phyloP scores from a whole-genome alignment of 2,329 filamentous ascomycete species.

The Aspergillus pseudotamarii region DNA sequence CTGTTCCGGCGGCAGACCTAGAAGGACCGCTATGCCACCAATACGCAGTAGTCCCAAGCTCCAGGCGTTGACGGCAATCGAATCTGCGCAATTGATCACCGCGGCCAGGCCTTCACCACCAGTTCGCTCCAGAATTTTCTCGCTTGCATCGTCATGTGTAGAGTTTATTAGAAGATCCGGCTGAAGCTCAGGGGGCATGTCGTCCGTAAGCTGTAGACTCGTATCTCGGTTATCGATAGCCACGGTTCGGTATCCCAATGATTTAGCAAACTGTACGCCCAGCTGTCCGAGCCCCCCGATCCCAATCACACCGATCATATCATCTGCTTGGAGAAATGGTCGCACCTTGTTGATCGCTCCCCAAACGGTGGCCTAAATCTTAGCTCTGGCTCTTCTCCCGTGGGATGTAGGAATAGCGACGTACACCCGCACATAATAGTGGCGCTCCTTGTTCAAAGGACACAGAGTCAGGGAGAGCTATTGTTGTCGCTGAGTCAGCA shows the following conservation, averaged over 20 bases:
- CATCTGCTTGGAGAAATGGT: not conserved
- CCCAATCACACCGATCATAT: slow-evolving; percentile 13
- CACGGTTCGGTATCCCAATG: slow-evolving; percentile 11
- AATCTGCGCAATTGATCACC: slow-evolving; percentile 14
- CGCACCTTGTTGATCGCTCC: slow-evolving; percentile 1
- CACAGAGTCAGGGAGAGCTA: slow-evolving; percentile 11
- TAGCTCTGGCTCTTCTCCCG: not conserved
- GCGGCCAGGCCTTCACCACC: slow-evolving; percentile 7
- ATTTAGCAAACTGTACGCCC: slow-evolving; percentile 17
- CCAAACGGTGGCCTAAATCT: slow-evolving; percentile 14
- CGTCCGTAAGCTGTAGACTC: slow-evolving; percentile 7
- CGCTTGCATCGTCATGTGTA: not conserved
- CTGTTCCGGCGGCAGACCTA: slow-evolving; percentile 10
- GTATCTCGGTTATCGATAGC: slow-evolving; percentile 13
- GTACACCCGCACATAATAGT: slow-evolving; percentile 19
- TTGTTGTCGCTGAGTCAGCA: slow-evolving; percentile 12
- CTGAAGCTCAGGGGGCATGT: not conserved
- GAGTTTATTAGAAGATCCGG: not conserved
- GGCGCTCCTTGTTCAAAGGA: slow-evolving; percentile 19
- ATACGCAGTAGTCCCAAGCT: slow-evolving; percentile 9
- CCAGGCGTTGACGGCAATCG: slow-evolving; percentile 9
- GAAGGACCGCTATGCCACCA: slow-evolving; percentile 8
- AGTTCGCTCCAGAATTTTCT: slow-evolving; percentile 2
- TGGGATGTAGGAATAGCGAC: not conserved
- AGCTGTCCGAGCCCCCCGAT: slow-evolving; percentile 16